A percentile compares a stretch with the other conserved stretches of the same genome.
Evolutionary conservation across 2,329 filamentous ascomycete species (phyloP).

Genomic region (Clarireedia homoeocarpa): DNA sequence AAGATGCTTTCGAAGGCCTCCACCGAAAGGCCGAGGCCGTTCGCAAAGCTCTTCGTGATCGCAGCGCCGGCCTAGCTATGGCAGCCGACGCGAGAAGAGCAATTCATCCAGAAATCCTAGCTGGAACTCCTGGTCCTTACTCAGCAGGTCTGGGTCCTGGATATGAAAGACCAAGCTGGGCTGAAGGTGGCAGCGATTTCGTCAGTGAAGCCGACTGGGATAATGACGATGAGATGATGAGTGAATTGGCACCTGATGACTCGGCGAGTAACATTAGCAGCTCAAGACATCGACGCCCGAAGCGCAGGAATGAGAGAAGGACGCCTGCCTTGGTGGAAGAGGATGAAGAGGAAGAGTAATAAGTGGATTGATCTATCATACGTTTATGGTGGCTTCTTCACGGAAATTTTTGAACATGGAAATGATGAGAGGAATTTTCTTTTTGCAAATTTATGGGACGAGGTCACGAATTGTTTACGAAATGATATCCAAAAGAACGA

Average conservation of each 20-base stretch:
- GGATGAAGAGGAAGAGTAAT: conserved; percentile 47
- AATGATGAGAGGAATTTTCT: background rate
- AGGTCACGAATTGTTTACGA: conserved; percentile 14
- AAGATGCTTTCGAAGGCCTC: conserved; percentile 89
- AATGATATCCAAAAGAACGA: conserved; percentile 9
- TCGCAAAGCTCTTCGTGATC: conserved; percentile 69
- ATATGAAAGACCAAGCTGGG: conserved; percentile 27
- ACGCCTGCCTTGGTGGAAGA: conserved; percentile 69
- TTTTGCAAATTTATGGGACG: background rate
- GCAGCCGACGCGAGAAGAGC: conserved; percentile 25
- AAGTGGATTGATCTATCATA: background rate
- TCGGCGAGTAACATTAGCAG: conserved; percentile 74
- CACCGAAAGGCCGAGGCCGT: conserved; percentile 78
- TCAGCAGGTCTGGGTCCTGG: conserved; percentile 27
- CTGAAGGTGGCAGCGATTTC: conserved; percentile 37
- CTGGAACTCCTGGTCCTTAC: conserved; percentile 34
- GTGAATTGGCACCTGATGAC: conserved; percentile 67
- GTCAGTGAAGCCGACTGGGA: conserved; percentile 32
- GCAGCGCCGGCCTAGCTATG: conserved; percentile 61
- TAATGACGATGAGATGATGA: conserved; percentile 41
- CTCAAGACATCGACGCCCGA: conserved; percentile 57
- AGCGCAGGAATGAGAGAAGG: conserved; percentile 58
- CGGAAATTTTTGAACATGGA: background rate
- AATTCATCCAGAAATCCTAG: conserved; percentile 29
- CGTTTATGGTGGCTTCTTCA: background rate